Percentiles rank a stretch among this genome's conserved stretches.
phyloP scores from a whole-genome alignment of 441 rosid species.

The Lepidium campestre region DNA sequence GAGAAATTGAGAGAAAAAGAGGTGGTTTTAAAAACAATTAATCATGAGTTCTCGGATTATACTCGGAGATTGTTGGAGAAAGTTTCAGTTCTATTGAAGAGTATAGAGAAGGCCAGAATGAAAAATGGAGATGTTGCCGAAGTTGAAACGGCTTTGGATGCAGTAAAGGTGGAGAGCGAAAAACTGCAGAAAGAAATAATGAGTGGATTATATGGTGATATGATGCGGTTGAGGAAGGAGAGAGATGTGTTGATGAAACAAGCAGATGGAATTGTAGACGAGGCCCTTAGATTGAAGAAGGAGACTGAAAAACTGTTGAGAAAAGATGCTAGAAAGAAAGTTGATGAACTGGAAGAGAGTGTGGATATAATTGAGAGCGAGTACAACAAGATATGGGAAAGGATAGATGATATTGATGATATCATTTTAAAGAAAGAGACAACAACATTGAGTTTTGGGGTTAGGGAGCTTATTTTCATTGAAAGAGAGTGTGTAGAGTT shows the following conservation, averaged over 20 bases:
- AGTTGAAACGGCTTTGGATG: conserved; percentile 44
- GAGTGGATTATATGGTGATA: conserved; percentile 46
- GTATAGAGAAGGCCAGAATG: conserved; percentile 52
- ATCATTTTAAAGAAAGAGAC: conserved; percentile 55
- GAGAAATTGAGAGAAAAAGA: conserved; percentile 28
- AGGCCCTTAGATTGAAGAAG: conserved; percentile 34
- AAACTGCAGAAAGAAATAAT: conserved; percentile 58
- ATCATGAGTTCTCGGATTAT: conserved; percentile 49
- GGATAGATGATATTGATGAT: conserved; percentile 64
- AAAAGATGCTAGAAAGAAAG: conserved; percentile 27
- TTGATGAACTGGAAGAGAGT: conserved; percentile 38
- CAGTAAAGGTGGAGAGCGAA: conserved; percentile 52
- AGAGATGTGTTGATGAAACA: conserved; percentile 43
- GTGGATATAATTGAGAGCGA: conserved; percentile 51
- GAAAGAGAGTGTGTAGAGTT: conserved; percentile 80
- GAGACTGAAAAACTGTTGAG: conserved; percentile 33
- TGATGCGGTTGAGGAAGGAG: conserved; percentile 44
- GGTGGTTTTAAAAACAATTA: conserved; percentile 29
- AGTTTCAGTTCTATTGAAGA: conserved; percentile 52
- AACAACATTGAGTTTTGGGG: conserved; percentile 56
- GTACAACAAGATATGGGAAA: conserved; percentile 59
- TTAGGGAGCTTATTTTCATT: conserved; percentile 75
- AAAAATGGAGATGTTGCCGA: conserved; percentile 41
- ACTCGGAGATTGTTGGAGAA: conserved; percentile 56
- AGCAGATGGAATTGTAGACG: conserved; percentile 44